Evolutionary conservation across 805 yeast species (phyloP).

Genomic region (Candida ficus): DNA sequence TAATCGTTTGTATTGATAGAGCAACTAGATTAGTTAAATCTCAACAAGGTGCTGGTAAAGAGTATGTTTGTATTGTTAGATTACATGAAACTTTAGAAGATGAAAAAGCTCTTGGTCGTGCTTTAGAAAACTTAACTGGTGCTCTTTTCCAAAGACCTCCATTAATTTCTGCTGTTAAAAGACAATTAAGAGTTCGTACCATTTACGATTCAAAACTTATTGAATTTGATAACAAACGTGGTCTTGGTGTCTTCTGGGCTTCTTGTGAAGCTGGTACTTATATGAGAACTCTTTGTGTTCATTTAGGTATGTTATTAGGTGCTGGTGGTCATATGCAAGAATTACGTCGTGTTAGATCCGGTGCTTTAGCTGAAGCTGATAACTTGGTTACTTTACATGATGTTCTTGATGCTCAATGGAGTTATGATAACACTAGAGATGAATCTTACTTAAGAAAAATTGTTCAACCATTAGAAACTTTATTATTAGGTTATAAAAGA

Average conservation of each 20-base stretch:
- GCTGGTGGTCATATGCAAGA: conserved; percentile 99
- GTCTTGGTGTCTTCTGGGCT: conserved; percentile 98
- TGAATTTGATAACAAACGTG: conserved; percentile 96
- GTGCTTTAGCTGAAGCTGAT: conserved; percentile 88
- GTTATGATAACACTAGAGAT: conserved; percentile 94
- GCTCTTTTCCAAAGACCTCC: conserved; percentile 99
- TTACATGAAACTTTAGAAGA: conserved; percentile 90
- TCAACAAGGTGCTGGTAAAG: conserved; percentile 99
- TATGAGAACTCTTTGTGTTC: conserved; percentile 99
- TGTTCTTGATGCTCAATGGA: conserved; percentile 97
- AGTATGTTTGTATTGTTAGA: conserved; percentile 96
- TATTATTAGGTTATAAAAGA: conserved; percentile 93
- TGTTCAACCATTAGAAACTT: conserved; percentile 90
- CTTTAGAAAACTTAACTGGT: conserved; percentile 93
- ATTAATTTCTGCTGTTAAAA: conserved; percentile 95
- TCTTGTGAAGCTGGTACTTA: conserved; percentile 99
- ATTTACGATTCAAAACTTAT: conserved; percentile 93
- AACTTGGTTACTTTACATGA: conserved; percentile 94
- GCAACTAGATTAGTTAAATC: conserved; percentile 98
- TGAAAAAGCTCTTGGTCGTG: conserved; percentile 81
- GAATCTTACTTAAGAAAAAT: conserved; percentile 92
- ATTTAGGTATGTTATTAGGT: conserved; percentile 95
- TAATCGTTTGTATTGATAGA: conserved; percentile 96
- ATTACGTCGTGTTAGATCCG: conserved; percentile 97
- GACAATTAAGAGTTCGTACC: conserved; percentile 97